Conservation (phyloP, 371 early-diverging fungal species). For the Syncephalis plumigaleata region DNA sequence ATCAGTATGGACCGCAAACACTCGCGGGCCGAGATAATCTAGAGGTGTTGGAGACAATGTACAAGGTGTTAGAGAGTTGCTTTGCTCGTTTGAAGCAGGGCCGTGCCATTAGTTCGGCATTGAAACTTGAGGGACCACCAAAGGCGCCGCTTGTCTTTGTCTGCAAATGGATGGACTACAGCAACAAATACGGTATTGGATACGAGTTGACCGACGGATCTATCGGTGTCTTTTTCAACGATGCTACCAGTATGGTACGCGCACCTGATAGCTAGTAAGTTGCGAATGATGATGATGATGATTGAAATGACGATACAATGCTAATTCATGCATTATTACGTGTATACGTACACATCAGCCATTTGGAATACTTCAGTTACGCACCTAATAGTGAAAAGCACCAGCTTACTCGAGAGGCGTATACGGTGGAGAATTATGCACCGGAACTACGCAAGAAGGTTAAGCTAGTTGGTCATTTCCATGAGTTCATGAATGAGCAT, state of each 20-base stretch:
- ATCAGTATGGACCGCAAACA: not conserved
- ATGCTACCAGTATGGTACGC: conserved; percentile 46
- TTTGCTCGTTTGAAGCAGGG: not conserved
- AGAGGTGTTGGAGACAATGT: not conserved
- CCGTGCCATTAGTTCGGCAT: not conserved
- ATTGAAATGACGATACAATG: not conserved
- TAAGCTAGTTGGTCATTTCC: conserved; percentile 35
- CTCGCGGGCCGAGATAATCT: not conserved
- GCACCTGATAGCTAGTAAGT: conserved; percentile 32
- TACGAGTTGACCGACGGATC: conserved; percentile 66
- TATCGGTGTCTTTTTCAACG: conserved; percentile 71
- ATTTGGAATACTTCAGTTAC: conserved; percentile 28
- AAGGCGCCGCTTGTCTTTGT: conserved; percentile 30
- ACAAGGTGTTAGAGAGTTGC: not conserved
- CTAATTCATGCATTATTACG: not conserved
- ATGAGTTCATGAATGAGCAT: conserved; percentile 41
- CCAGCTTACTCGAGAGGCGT: conserved; percentile 15
- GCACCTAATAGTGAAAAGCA: conserved; percentile 14
- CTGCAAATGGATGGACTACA: conserved; percentile 63
- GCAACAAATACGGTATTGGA: conserved; percentile 65
- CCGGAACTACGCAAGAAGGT: conserved; percentile 43
- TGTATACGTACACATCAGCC: conserved; percentile 7
- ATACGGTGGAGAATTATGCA: conserved; percentile 24
- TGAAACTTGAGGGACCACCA: not conserved
- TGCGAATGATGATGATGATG: conserved; percentile 5